These are phyloP conservation scores for Trichoderma sp. DNA, from an alignment of 2,329 filamentous ascomycete species.

Conservation along the genomic window DNA sequence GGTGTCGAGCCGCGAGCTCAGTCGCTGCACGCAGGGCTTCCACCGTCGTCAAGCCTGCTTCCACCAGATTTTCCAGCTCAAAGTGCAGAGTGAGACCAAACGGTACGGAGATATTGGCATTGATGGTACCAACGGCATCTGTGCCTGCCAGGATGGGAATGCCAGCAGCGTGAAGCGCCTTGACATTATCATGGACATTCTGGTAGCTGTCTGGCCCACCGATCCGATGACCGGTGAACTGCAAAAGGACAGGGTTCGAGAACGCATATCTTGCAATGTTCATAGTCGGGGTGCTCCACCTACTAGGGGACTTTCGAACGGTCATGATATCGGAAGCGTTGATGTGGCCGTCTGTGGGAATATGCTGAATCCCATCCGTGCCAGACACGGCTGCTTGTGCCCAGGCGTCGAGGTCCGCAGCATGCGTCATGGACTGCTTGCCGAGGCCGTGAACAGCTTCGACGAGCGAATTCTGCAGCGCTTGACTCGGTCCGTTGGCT, in stretches of 20 bases:
- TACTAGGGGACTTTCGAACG: slow-evolving; percentile 1
- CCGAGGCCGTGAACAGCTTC: slow-evolving; percentile 13
- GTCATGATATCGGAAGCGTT: slow-evolving; percentile 3
- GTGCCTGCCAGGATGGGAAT: slow-evolving; percentile 21
- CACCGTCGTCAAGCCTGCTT: slow-evolving; percentile 3
- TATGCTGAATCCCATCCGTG: slow-evolving; percentile 5
- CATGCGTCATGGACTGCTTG: slow-evolving; percentile 21
- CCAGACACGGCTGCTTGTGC: slow-evolving; percentile 8
- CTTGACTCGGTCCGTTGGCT: slow-evolving; percentile 12
- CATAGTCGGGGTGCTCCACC: slow-evolving; percentile 21
- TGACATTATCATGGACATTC: slow-evolving; percentile 10
- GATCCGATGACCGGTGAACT: slow-evolving; percentile 3
- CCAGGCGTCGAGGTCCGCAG: slow-evolving; percentile 7
- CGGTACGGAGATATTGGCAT: slow-evolving; percentile 12
- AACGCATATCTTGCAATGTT: slow-evolving; percentile 21
- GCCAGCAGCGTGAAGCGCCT: slow-evolving; percentile 9
- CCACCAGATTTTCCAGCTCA: slow-evolving; percentile 18
- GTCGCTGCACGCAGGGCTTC: slow-evolving; percentile 14
- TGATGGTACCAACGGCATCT: slow-evolving; percentile 12
- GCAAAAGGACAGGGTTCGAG: neutral
- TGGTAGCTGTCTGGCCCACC: slow-evolving; percentile 15
- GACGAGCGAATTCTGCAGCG: slow-evolving; percentile 14
- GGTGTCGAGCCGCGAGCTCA: slow-evolving; percentile 3
- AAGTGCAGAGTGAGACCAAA: slow-evolving; percentile 7
- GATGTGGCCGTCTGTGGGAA: slow-evolving; percentile 10